A percentile compares a stretch with the other conserved stretches of the same genome.
phyloP scores from a whole-genome alignment of 2,329 filamentous ascomycete species.

The Fusarium chuoi region DNA sequence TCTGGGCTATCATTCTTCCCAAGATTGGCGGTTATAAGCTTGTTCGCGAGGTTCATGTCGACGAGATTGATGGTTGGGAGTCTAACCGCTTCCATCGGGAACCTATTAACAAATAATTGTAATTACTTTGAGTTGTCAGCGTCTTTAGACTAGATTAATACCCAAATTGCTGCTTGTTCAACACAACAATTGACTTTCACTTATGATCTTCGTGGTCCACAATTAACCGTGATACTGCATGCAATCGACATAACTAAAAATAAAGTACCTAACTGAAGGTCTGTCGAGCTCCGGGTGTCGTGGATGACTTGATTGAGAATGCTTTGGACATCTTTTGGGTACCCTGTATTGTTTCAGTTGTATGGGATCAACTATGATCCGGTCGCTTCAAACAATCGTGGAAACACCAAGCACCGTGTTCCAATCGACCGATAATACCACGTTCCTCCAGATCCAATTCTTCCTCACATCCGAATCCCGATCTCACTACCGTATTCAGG shows the following conservation, averaged over 20 bases:
- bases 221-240: not conserved
- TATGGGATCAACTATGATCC: not conserved
- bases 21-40: conserved; percentile 65
- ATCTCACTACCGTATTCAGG: not conserved
- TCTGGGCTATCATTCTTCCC: conserved; percentile 65
- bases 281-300: not conserved
- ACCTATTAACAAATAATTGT: conserved; percentile 44
- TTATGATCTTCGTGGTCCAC: not conserved
- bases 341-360: not conserved
- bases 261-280: too few species aligned
- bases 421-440: not conserved
- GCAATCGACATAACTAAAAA: not conserved
- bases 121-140: not conserved
- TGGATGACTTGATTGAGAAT: not conserved
- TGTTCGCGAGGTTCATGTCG: conserved; percentile 63
- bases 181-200: not conserved
- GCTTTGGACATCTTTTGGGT: not conserved
- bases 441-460: not conserved
- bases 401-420: not conserved
- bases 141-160: conserved; percentile 21
- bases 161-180: conserved; percentile 12
- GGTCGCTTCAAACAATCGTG: not conserved
- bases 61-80: conserved; percentile 72
- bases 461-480: not conserved
- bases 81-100: conserved; percentile 62